These are phyloP conservation scores for Sugiyamaella japonica DNA, from an alignment of 1,139 yeast species.

Conservation along the genomic window DNA sequence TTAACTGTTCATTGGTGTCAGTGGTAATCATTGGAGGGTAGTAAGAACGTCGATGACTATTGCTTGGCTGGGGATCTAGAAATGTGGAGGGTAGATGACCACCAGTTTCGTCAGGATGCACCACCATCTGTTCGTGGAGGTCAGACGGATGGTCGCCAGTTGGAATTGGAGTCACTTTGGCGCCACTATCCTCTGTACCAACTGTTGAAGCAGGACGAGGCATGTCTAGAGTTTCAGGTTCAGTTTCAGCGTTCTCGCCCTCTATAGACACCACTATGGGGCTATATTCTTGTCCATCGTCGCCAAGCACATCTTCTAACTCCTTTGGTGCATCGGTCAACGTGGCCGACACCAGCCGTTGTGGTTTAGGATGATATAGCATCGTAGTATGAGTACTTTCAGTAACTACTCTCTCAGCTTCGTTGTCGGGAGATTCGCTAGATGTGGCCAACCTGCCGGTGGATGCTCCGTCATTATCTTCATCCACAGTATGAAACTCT, in stretches of 20 bases:
- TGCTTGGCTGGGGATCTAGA: conserved; percentile 9
- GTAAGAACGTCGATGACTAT: conserved; percentile 11
- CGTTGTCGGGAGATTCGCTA: neutral
- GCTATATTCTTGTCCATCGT: conserved; percentile 11
- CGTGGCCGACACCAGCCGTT: conserved; percentile 25
- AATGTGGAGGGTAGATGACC: neutral
- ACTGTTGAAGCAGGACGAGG: neutral
- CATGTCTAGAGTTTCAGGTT: neutral
- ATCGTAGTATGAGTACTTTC: conserved; percentile 19
- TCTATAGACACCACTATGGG: conserved; percentile 4
- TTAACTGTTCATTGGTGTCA: conserved; percentile 25
- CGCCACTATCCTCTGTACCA: too few relatives aligned
- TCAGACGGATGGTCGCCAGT: too few relatives aligned
- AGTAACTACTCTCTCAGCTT: neutral
- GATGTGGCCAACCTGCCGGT: neutral
- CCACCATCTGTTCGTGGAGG: too few relatives aligned
- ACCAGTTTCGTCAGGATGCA: neutral
- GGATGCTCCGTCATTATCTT: conserved; percentile 6
- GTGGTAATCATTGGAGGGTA: conserved; percentile 21
- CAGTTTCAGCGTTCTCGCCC: neutral
- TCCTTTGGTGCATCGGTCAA: conserved; percentile 20
- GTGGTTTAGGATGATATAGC: conserved; percentile 33
- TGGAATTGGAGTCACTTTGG: too few relatives aligned
- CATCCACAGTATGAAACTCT: conserved; percentile 1
- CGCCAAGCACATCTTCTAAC: conserved; percentile 15